phyloP scores from a whole-genome alignment of 805 yeast genomes.

The Wickerhamomyces sydowiorum region DNA sequence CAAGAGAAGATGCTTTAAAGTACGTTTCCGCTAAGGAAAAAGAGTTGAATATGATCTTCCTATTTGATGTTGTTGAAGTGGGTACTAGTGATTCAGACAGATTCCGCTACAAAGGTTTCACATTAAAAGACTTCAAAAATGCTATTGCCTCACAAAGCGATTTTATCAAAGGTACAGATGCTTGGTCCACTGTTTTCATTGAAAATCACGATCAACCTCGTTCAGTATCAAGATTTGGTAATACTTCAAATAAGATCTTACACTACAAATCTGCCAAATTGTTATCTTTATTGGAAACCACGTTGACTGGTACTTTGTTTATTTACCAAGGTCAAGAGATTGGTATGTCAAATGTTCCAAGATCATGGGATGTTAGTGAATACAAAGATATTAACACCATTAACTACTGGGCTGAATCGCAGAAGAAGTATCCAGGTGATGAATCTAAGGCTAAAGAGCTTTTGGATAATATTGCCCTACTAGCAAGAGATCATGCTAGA shows the following conservation, averaged over 20 bases:
- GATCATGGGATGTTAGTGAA: conserved; percentile 40
- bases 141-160: conserved; percentile 29
- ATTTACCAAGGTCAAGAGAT: conserved; percentile 60
- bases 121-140: conserved; percentile 34
- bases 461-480: conserved; percentile 28
- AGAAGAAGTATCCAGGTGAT: conserved; percentile 19
- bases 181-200: conserved; percentile 49
- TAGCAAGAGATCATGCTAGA: conserved; percentile 49
- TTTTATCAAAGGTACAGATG: conserved; percentile 43
- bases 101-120: conserved; percentile 29
- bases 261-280: conserved; percentile 40
- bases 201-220: conserved; percentile 61
- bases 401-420: conserved; percentile 33
- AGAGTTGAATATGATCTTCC: conserved; percentile 37
- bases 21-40: conserved; percentile 32
- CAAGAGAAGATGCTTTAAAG: conserved; percentile 35
- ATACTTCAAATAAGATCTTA: conserved; percentile 27
- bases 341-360: conserved; percentile 43
- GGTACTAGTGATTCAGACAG: conserved; percentile 33
- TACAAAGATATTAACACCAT: conserved; percentile 45
- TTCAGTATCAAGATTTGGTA: conserved; percentile 47
- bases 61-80: conserved; percentile 28
- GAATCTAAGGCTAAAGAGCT: conserved; percentile 23
- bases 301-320: conserved; percentile 49
- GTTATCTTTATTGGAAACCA: conserved; percentile 36